Base-by-base conservation (phyloP, 257 asterid species). In the Forsythia suspensa region DNA sequence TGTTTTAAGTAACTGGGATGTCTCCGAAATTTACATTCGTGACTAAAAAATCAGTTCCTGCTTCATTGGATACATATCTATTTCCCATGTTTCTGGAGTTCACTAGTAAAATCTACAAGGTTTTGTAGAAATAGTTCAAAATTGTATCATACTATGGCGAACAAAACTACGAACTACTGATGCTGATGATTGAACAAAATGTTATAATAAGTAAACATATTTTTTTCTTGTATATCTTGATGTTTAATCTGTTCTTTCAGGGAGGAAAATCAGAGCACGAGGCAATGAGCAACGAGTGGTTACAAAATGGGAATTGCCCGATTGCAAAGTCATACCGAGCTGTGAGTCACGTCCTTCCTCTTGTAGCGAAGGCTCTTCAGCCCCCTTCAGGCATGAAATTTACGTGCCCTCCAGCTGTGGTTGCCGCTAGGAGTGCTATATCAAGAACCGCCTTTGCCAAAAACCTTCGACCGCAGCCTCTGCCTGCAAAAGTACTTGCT, bases 321-420 rank as follows among this genome's bases (percentile, higher is more conserved):
- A 90, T 95, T 59, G 98, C 98, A 4, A 95, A 92, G 88, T 95
- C 98, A 5, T 92, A 86, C 74, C 89, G 98, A 34, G 97, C 98
- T 24, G 90, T 95, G 42, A 84, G 95, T 57, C 81, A 83, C 5
- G 96, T 92, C 77, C 87, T 95, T 29, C 98, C 98, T 76, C 92
- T 95, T 6, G 95, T 93, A 68, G 98, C 98, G 18, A 90, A 90
- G 81, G 94, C 83, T 79, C 83, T 95, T 78, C 91, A 85, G 88
- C 98, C 94, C n/a, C 98, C 95, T 20, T 81, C 98, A 0, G 98
- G 98, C 77, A 82, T 95, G 83, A 89, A 88, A 37, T 52, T 81
- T 40, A 89, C 20, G 82, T 95, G 98, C 65, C 98, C 98, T 51
- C 93, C 94, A 1, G 98, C 94, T 40, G 63, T 94, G 12, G 86